Evolutionary conservation across 371 early-diverging fungal genomes (phyloP).

Genomic region (Mycotypha africana): DNA sequence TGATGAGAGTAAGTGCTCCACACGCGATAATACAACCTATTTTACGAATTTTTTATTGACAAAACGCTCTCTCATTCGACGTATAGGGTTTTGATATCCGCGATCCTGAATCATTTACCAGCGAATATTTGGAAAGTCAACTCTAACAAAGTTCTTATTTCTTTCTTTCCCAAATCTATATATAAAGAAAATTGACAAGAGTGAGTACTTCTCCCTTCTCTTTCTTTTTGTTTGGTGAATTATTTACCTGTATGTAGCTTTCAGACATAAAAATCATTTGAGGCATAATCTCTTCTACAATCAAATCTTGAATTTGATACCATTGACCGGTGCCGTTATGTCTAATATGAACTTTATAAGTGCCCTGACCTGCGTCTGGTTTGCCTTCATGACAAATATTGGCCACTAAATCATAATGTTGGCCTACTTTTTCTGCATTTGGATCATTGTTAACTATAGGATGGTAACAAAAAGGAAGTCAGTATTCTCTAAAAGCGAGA

Average conservation of each 20-base stretch:
- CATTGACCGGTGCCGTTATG: slow-evolving; percentile 84
- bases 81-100: slow-evolving; percentile 50
- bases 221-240: neutral
- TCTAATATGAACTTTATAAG: slow-evolving; percentile 79
- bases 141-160: slow-evolving; percentile 2
- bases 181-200: neutral
- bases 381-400: slow-evolving; percentile 92
- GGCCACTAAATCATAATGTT: slow-evolving; percentile 82
- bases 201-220: neutral
- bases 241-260: slow-evolving; percentile 83
- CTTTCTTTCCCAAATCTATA: slow-evolving; percentile 26
- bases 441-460: slow-evolving; percentile 51
- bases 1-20: slow-evolving; percentile 41
- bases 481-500: no score
- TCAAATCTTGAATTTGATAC: slow-evolving; percentile 92
- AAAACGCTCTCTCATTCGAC: no score
- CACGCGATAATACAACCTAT: neutral
- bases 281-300: slow-evolving; percentile 89
- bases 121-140: slow-evolving; percentile 41
- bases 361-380: slow-evolving; percentile 63
- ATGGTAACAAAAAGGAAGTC: neutral
- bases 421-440: slow-evolving; percentile 37
- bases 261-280: slow-evolving; percentile 94
- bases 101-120: slow-evolving; percentile 49
- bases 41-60: neutral